Evolutionary conservation across 208 protist genomes (phyloP).

Genomic region (Borovskyia barvae): DNA sequence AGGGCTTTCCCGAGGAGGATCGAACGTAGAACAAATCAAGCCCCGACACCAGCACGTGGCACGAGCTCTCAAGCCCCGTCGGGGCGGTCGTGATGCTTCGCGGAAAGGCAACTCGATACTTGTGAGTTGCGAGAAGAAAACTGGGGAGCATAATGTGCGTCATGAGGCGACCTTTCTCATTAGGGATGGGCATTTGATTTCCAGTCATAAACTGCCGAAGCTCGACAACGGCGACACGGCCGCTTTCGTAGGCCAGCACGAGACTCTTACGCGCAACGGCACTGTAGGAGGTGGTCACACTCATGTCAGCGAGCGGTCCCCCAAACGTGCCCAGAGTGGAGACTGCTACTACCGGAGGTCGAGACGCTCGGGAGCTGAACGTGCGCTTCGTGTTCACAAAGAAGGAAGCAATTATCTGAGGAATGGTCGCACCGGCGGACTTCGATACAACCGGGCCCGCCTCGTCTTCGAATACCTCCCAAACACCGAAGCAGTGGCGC

Average conservation of each 20-base stretch:
- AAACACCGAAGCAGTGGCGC: slow-evolving; percentile 84
- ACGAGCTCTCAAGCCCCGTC: slow-evolving; percentile 85
- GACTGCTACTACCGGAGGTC: slow-evolving; percentile 64
- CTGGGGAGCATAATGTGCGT: slow-evolving; percentile 74
- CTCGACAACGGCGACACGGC: slow-evolving; percentile 73
- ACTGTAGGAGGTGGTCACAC: slow-evolving; percentile 77
- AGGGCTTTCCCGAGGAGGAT: slow-evolving; percentile 83
- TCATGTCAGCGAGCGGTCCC: slow-evolving; percentile 56
- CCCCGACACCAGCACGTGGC: slow-evolving; percentile 79
- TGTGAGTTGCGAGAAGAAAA: slow-evolving; percentile 58
- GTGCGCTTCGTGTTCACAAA: slow-evolving; percentile 47
- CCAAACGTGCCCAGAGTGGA: slow-evolving; percentile 67
- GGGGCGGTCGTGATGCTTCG: slow-evolving; percentile 58
- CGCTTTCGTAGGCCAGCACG: slow-evolving; percentile 75
- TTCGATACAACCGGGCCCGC: slow-evolving; percentile 39
- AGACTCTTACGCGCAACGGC: slow-evolving; percentile 82
- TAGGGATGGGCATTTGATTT: slow-evolving; percentile 54
- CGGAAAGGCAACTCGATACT: slow-evolving; percentile 60
- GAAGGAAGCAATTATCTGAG: slow-evolving; percentile 76
- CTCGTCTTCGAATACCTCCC: slow-evolving; percentile 86
- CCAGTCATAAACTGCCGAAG: slow-evolving; percentile 61
- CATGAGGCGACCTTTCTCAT: slow-evolving; percentile 38
- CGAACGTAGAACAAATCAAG: slow-evolving; percentile 91
- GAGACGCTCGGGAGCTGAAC: slow-evolving; percentile 80
- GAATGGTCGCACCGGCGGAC: slow-evolving; percentile 63